These are phyloP conservation scores for Aspergillus neoniger DNA, from an alignment of 2,329 filamentous ascomycete genomes.

Conservation along the genomic window DNA sequence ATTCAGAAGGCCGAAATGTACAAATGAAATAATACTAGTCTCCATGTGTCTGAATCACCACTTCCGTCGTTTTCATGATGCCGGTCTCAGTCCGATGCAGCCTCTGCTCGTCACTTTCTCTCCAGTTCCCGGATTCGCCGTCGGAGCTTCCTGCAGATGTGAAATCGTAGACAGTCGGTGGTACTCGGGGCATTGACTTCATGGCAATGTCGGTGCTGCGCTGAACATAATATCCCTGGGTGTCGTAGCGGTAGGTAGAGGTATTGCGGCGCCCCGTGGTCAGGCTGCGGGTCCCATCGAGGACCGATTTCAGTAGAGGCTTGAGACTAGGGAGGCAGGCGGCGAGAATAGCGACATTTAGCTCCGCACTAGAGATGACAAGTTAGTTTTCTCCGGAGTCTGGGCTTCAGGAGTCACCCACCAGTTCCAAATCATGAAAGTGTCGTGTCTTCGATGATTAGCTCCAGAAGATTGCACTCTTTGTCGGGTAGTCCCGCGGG, in stretches of 20 bases:
- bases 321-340: slow-evolving; percentile 45
- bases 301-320: slow-evolving; percentile 34
- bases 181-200: neutral
- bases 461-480: no score
- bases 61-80: slow-evolving; percentile 6
- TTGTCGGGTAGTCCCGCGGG: no score
- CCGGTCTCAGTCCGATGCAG: slow-evolving; percentile 1
- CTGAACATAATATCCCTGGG: slow-evolving; percentile 8
- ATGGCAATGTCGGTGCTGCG: neutral
- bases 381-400: neutral
- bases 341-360: slow-evolving; percentile 45
- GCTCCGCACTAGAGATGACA: slow-evolving; percentile 37
- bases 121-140: neutral
- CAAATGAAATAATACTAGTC: neutral
- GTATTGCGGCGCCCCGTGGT: slow-evolving; percentile 13
- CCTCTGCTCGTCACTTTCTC: slow-evolving; percentile 1
- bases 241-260: slow-evolving; percentile 8
- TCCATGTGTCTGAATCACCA: slow-evolving; percentile 5
- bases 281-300: slow-evolving; percentile 14
- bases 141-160: neutral
- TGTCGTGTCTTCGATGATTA: slow-evolving; percentile 12
- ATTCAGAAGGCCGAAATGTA: neutral
- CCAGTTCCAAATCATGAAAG: slow-evolving; percentile 24
- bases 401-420: slow-evolving; percentile 3
- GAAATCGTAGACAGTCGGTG: neutral